Conservation (phyloP, 202 grass and related monocot genomes). For the Zizania palustris region DNA sequence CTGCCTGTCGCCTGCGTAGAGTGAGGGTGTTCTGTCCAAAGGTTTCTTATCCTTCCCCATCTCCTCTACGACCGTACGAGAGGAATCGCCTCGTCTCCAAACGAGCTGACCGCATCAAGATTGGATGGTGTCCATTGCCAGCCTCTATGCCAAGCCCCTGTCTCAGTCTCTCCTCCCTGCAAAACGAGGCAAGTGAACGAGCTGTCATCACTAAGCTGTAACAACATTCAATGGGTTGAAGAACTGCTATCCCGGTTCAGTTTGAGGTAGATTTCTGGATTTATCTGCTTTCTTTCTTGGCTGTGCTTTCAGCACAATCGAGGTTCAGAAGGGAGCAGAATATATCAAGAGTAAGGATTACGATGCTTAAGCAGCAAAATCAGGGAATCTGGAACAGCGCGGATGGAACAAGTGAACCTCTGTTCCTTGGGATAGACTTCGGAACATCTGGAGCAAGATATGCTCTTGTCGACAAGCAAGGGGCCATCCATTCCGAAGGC, state of each 20-base stretch:
- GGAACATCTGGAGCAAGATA: slow-evolving; percentile 82
- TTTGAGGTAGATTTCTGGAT: not conserved
- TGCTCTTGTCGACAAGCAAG: slow-evolving; percentile 66
- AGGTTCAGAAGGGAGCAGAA: not conserved
- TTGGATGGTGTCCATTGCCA: slow-evolving; percentile 10
- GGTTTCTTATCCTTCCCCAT: slow-evolving; percentile 36
- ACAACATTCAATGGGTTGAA: no score
- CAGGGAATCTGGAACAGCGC: not conserved
- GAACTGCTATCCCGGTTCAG: no score
- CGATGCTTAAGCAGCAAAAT: slow-evolving; percentile 26
- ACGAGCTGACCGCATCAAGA: not conserved
- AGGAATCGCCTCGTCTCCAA: not conserved
- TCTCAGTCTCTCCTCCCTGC: not conserved
- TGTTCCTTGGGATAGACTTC: slow-evolving; percentile 87
- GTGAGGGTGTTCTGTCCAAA: slow-evolving; percentile 6
- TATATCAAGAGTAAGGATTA: not conserved
- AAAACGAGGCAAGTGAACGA: slow-evolving; percentile 15
- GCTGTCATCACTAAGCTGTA: not conserved
- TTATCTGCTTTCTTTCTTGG: not conserved
- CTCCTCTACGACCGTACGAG: not conserved
- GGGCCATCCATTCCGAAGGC: slow-evolving; percentile 54
- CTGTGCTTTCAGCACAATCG: slow-evolving; percentile 13
- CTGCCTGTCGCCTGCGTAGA: not conserved
- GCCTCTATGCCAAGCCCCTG: slow-evolving; percentile 23
- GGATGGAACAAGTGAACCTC: slow-evolving; percentile 8